Evolutionary conservation across 148 eudicot genomes (phyloP).

Genomic region (Tetragonia tetragonoides): DNA sequence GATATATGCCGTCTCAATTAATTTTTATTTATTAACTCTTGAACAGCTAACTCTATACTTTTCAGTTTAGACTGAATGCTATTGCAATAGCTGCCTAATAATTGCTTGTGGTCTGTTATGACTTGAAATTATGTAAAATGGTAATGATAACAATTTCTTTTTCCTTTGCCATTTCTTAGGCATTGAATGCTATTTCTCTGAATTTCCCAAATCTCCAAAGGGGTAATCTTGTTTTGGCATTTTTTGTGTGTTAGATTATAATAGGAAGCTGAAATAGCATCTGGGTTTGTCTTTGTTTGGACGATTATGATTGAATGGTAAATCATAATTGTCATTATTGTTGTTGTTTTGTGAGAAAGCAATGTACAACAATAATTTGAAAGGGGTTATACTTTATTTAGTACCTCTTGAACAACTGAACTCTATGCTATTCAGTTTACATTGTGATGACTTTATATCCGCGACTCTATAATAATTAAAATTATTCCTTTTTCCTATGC

Average conservation of each 20-base stretch:
- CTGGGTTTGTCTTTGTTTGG: not conserved
- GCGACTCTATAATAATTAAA: too few species aligned
- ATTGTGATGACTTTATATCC: too few species aligned
- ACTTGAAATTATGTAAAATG: not conserved
- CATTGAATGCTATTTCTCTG: not conserved
- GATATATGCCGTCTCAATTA: too few species aligned
- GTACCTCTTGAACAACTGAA: too few species aligned
- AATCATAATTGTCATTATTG: slow-evolving; percentile 17
- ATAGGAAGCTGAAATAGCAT: too few species aligned
- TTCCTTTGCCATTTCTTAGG: slow-evolving; percentile 18
- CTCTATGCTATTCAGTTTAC: too few species aligned
- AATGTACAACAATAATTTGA: slow-evolving; percentile 65
- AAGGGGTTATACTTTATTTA: slow-evolving; percentile 48
- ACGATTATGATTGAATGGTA: slow-evolving; percentile 37
- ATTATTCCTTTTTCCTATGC: too few species aligned
- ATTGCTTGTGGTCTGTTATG: not conserved
- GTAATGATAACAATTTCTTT: not conserved
- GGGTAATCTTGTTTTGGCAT: too few species aligned
- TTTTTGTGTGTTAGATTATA: too few species aligned
- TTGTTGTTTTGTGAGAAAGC: slow-evolving; percentile 13
- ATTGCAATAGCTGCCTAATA: not conserved
- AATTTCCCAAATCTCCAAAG: too few species aligned
- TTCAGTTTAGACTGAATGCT: not conserved
- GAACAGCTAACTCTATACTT: not conserved
- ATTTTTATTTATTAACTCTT: not conserved